Percentiles rank a stretch among this genome's conserved stretches.
These are phyloP conservation scores for Hyphodiscus sp. DNA, from an alignment of 2,329 filamentous ascomycete genomes.

Conservation along the genomic window DNA sequence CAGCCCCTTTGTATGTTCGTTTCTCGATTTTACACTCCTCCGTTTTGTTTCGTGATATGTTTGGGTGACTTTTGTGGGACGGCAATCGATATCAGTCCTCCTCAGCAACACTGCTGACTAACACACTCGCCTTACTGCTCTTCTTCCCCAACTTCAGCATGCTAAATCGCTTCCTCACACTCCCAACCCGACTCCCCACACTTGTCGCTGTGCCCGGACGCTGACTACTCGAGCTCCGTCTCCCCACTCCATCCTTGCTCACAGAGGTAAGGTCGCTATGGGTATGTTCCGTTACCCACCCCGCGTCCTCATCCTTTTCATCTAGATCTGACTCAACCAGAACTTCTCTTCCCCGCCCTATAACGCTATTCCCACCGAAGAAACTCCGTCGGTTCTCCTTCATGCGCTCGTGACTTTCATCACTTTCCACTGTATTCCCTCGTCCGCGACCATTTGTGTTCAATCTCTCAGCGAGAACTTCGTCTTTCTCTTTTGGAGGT, in stretches of 20 bases:
- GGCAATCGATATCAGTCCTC: neutral
- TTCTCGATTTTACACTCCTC: neutral
- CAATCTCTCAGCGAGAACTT: neutral
- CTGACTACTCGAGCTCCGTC: slow-evolving; percentile 16
- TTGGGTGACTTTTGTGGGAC: too few relatives aligned
- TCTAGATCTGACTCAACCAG: neutral
- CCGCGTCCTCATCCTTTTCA: slow-evolving; percentile 2
- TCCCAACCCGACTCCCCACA: slow-evolving; percentile 26
- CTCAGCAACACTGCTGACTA: slow-evolving; percentile 23
- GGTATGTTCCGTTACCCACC: slow-evolving; percentile 20
- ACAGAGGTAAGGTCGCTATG: slow-evolving; percentile 31
- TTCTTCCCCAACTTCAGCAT: slow-evolving; percentile 31
- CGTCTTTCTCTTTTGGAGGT: neutral
- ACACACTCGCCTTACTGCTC: slow-evolving; percentile 28
- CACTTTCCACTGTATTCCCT: neutral
- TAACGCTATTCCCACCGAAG: slow-evolving; percentile 6
- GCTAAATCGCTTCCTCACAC: slow-evolving; percentile 28
- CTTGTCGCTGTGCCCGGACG: slow-evolving; percentile 10
- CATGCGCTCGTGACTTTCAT: slow-evolving; percentile 5
- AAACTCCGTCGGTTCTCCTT: slow-evolving; percentile 5
- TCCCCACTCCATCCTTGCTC: slow-evolving; percentile 2
- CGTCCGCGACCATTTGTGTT: neutral
- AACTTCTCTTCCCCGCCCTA: neutral
- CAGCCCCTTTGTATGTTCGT: neutral
- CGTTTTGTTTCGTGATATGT: neutral